phyloP scores from a whole-genome alignment of 257 asterid species.

The Verbena officinalis region DNA sequence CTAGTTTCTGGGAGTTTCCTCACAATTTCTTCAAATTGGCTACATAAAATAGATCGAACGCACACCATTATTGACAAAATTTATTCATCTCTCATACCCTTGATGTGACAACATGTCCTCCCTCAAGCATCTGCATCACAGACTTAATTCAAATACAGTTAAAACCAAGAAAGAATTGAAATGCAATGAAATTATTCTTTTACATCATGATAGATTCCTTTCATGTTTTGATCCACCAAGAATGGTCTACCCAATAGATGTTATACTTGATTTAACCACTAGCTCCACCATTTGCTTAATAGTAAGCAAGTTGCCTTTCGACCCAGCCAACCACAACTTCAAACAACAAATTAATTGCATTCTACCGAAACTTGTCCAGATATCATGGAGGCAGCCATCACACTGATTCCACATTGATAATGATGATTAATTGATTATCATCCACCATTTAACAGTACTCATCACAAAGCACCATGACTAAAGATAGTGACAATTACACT shows the following conservation, averaged over 20 bases:
- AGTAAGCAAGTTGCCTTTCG: too few species aligned
- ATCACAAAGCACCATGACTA: background rate
- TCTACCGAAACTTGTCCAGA: too few species aligned
- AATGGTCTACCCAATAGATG: too few species aligned
- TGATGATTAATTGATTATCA: background rate
- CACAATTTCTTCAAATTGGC: background rate
- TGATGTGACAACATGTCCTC: background rate
- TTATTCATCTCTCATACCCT: too few species aligned
- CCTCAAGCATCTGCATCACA: background rate
- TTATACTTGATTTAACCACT: too few species aligned
- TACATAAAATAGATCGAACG: background rate
- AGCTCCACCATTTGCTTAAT: too few species aligned
- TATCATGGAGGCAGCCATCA: too few species aligned
- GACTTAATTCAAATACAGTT: background rate
- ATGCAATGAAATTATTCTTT: background rate
- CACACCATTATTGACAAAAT: too few species aligned
- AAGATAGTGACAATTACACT: too few species aligned
- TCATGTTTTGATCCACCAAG: conserved; percentile 16
- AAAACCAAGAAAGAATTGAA: background rate
- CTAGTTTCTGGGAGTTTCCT: background rate
- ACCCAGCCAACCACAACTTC: too few species aligned
- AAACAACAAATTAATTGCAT: too few species aligned
- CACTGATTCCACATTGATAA: too few species aligned
- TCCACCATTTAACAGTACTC: background rate
- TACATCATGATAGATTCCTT: conserved; percentile 2